These are phyloP conservation scores for Amauroascus niger DNA, from an alignment of 2,329 filamentous ascomycete genomes.

Conservation along the genomic window DNA sequence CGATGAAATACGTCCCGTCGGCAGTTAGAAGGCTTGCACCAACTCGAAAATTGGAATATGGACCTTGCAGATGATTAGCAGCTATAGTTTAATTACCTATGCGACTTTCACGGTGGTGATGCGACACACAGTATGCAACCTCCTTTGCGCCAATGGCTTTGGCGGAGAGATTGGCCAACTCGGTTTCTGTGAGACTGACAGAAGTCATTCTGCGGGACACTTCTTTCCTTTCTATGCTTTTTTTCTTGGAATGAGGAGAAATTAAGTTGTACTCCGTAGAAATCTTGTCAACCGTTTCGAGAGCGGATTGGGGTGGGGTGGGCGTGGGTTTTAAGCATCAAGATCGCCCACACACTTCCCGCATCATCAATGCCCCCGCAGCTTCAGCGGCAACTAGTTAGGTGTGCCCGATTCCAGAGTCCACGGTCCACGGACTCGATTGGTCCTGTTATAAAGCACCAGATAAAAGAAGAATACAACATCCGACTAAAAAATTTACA, in stretches of 20 bases:
- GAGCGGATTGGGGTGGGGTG: no score
- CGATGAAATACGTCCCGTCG: slow-evolving; percentile 51
- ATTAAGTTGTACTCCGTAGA: no score
- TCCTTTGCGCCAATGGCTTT: slow-evolving; percentile 62
- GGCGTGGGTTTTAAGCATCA: no score
- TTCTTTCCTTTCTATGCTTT: background rate
- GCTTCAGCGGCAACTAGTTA: no score
- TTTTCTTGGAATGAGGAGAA: background rate
- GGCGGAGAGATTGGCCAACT: slow-evolving; percentile 56
- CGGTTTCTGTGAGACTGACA: slow-evolving; percentile 45
- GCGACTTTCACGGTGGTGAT: background rate
- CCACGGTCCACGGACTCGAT: no score
- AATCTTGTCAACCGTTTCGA: no score
- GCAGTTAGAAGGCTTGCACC: slow-evolving; percentile 65
- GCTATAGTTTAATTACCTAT: background rate
- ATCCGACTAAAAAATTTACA: no score
- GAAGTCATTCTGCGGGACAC: slow-evolving; percentile 10
- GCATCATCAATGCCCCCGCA: no score
- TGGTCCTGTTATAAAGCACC: no score
- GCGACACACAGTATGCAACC: slow-evolving; percentile 63
- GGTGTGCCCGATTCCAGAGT: no score
- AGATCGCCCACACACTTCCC: no score
- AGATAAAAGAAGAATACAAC: no score
- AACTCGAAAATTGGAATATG: slow-evolving; percentile 86
- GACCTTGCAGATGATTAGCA: slow-evolving; percentile 40